A percentile compares a stretch with the other conserved stretches of the same genome.
Conservation (phyloP, 2,329 filamentous ascomycete genomes). For the Eurotiales sp. region DNA sequence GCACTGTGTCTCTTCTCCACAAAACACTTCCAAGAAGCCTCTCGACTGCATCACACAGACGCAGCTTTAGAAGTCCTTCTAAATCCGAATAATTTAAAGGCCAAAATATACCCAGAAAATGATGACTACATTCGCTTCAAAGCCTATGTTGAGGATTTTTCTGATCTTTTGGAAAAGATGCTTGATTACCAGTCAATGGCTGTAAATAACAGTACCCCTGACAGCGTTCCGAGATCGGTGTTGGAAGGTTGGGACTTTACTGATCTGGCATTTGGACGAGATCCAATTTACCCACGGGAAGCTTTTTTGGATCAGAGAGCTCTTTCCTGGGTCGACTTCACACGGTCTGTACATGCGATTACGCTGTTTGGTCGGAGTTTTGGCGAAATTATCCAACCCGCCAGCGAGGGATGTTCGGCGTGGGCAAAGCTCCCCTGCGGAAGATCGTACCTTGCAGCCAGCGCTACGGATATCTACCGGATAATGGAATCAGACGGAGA, state of each 20-base stretch:
- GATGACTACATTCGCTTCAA: no score
- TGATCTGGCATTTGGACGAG: conserved; percentile 19
- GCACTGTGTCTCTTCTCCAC: conserved; percentile 6
- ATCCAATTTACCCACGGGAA: conserved; percentile 21
- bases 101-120: no score
- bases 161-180: conserved; percentile 15
- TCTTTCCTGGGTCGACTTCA: conserved; percentile 30
- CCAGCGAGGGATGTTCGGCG: conserved; percentile 17
- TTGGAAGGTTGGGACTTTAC: conserved; percentile 31
- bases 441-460: conserved; percentile 28
- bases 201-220: conserved; percentile 11
- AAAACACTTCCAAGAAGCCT: conserved; percentile 13
- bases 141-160: conserved; percentile 24
- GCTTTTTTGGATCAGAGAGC: conserved; percentile 17
- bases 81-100: conserved; percentile 14
- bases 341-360: conserved; percentile 22
- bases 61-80: conserved; percentile 16
- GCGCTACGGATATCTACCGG: conserved; percentile 23
- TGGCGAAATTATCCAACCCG: conserved; percentile 25
- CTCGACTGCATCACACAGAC: conserved; percentile 3
- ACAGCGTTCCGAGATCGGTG: conserved; percentile 14
- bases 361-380: conserved; percentile 25
- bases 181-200: not conserved
- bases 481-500: conserved; percentile 27
- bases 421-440: conserved; percentile 26